Base-by-base conservation (phyloP, 257 asterid species). In the Orobanche coerulescens region DNA sequence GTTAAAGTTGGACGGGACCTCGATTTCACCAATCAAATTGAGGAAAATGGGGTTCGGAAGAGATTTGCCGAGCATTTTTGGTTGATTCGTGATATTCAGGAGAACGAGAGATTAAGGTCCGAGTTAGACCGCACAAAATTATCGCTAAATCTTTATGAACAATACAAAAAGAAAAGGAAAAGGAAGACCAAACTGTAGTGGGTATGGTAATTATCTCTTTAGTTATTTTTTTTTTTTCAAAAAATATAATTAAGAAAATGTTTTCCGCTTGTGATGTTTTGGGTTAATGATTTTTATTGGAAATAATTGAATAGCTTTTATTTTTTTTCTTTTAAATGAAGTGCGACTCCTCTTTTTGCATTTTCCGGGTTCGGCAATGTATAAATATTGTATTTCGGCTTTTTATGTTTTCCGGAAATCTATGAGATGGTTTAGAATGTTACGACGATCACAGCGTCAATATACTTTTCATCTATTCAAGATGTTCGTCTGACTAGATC, bases 31-130 rank as follows among this genome's bases (percentile, higher is more conserved):
- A 42, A 6, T 22, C 67, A 61, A 65, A 18, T 66, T 26, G 83
- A 86, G 48, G 89, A 79, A 61, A 61, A 63, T 43, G 84, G 26
- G 61, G 80, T 93, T 44, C 78, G 74, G 23, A 77, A 68, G 79
- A 84, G 79, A 67, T 83, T 89, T 2, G 59, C 75, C 0, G 76
- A 89, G 73, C 94, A 86, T 57, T 89, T 84, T 40, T 14, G 62
- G 39, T 63, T 83, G 58, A 78, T 86, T 3, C 79, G 78, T 12
- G 95, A 81, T 67, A 83, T 93, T 73, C 67, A 74, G 26, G 95
- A 86, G 75, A 78, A 83, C 10, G 85, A 84, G 82, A 84, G 85
- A 40, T 63, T 93, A 58, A 80, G 94, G 71, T 61, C 82, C 2
- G 96, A 93, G 75, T 69, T 86, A 48, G 86, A 74, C 9, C 64